Base-by-base conservation (phyloP, 495 filamentous ascomycete genomes). In the Terfezia boudieri region DNA sequence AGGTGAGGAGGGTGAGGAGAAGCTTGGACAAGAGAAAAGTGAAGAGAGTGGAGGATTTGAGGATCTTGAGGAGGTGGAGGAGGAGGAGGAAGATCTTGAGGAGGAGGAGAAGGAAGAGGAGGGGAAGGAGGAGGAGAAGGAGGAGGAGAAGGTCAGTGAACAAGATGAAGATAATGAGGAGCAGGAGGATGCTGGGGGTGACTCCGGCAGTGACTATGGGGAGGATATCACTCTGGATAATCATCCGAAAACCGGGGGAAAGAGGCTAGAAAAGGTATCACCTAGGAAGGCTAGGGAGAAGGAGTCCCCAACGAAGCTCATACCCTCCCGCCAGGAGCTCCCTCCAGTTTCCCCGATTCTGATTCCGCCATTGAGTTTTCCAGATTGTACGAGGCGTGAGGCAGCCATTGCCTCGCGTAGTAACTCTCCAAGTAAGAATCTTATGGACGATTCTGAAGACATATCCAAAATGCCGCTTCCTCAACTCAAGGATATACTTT, bases 131-230 rank as follows among this genome's bases (percentile, higher is more conserved):
- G 12, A 20, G 17, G 4, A 46, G 17, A 4, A 46, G 12, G 4
- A 6, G 4, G 41, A 9, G 17, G 26, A 32, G 26, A 8, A 46
- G 12, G 41, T 2, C 8, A 8, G 1, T 20, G 41, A 46, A 46
- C 1, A 69, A 68, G 53, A 64, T 68, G 49, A 65, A 67, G 51
- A 53, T 59, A 58, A 46, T 14, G 41, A 14, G 8, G 8, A 8
- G 17, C 12, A 20, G 12, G 17, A 14, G 3, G 12, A 1, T 20
- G 8, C 17, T 14, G 17, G 8, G 17, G 78, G 88, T 32, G 84
- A 92, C 12, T 46, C 41, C 4, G 14, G 4, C 12, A 46, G 41
- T 20, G 17, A 46, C 12, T 20, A 46, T 20, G 17, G 41, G 17
- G 41, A 46, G 1, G 17, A 46, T 20, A 46, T 14, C 14, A 14